Percentiles rank a stretch among this genome's conserved stretches.
phyloP scores from a whole-genome alignment of 768 basidiomycete genomes.

The Serpula lacrymans region DNA sequence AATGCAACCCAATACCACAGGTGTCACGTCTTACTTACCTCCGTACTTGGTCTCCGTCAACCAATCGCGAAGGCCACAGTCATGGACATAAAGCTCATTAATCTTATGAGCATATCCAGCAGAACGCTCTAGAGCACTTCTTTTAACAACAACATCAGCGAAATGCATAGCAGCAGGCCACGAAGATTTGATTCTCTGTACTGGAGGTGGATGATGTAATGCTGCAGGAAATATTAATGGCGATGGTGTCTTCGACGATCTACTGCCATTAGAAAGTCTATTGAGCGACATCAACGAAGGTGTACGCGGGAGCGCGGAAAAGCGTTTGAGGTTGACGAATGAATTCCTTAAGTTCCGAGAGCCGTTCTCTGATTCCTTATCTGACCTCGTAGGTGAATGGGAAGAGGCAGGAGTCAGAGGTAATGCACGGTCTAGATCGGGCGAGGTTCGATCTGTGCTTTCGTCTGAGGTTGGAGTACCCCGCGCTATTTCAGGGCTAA shows the following conservation, averaged over 20 bases:
- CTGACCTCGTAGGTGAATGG: slow-evolving; percentile 27
- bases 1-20: slow-evolving; percentile 1
- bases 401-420: slow-evolving; percentile 20
- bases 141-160: slow-evolving; percentile 56
- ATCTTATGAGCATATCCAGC: slow-evolving; percentile 76
- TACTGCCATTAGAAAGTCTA: slow-evolving; percentile 17
- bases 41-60: slow-evolving; percentile 49
- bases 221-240: slow-evolving; percentile 33
- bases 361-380: slow-evolving; percentile 16
- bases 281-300: slow-evolving; percentile 52
- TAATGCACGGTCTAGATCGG: slow-evolving; percentile 16
- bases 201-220: slow-evolving; percentile 14
- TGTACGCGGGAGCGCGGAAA: slow-evolving; percentile 61
- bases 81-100: slow-evolving; percentile 71
- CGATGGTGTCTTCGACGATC: slow-evolving; percentile 21
- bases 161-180: slow-evolving; percentile 71
- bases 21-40: slow-evolving; percentile 39
- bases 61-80: slow-evolving; percentile 82
- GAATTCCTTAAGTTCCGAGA: slow-evolving; percentile 22
- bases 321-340: slow-evolving; percentile 35
- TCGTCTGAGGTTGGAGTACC: slow-evolving; percentile 16
- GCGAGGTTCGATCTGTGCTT: slow-evolving; percentile 12
- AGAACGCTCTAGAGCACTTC: slow-evolving; percentile 64
- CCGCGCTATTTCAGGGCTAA: slow-evolving; percentile 12
- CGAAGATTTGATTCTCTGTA: slow-evolving; percentile 30